Base-by-base conservation (phyloP, 2,329 filamentous ascomycete genomes). In the Paradendryphiella salina region DNA sequence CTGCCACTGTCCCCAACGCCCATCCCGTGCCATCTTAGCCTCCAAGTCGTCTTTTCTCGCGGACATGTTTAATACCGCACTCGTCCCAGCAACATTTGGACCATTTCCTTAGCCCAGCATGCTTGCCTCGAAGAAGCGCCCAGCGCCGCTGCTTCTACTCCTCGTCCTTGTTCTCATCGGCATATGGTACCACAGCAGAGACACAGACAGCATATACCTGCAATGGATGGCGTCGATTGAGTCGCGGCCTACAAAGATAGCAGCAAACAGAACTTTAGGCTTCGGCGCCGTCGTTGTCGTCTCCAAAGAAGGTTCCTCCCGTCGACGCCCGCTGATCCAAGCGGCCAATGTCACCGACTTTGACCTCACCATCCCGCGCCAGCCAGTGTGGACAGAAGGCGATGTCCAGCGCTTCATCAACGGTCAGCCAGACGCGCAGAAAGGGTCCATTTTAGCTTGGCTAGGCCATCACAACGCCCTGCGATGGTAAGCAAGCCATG, bases 371-470 rank as follows among this genome's bases (percentile, higher is more conserved):
- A 75, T 77, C 33, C 75, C 75, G 3, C 34, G 56, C 10, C 75
- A 77, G 55, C 75, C 75, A 18, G 46, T 59, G 5, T 77, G 75
- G 75, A 75, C 73, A 11, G 71, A 76, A 15, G 63, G 66, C 46
- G 72, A 77, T 34, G 62, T 76, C 39, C 54, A 70, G n/a, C 59
- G 63, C 15, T 69, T 77, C 41, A 63, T 69, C 40, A 69, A 72
- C 34, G 65, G 64, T 5, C 61, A 70, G 38, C 60, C 67, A 13
- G 63, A 70, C n/a, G 59, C 73, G 14, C 67, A 71, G 10, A 64
- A 65, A 55, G 75, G 75, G 38, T 76, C 73, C 5, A 67, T 75
- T 20, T 59, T 77, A 49, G 75, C 75, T 36, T 77, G 75, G 75
- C 60, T 77, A 35, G 75, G 75, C 21, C 75, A 77, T 50, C 70